phyloP scores from a whole-genome alignment of 768 basidiomycete species.

The Dictyophora rubrovolvata region DNA sequence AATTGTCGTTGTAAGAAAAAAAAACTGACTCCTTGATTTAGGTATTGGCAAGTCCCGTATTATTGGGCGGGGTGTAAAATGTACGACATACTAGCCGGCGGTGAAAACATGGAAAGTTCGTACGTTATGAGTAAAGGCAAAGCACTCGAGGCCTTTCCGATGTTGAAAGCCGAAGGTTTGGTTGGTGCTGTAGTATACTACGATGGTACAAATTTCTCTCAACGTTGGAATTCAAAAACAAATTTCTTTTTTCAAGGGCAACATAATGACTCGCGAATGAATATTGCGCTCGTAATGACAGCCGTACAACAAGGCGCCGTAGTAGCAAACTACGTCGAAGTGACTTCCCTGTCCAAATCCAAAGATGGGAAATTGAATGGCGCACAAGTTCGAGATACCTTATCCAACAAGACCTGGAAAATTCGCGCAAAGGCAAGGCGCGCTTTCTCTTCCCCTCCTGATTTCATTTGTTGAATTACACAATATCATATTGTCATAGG shows the following conservation, averaged over 20 bases:
- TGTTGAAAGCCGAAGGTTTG: conserved; percentile 86
- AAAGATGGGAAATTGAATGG: conserved; percentile 58
- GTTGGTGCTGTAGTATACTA: conserved; percentile 97
- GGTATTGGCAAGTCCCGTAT: conserved; percentile 96
- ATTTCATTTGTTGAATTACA: neutral
- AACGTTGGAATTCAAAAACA: neutral
- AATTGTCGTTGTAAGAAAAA: neutral
- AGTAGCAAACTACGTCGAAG: conserved; percentile 85
- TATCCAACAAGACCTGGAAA: conserved; percentile 75
- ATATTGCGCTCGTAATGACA: conserved; percentile 88
- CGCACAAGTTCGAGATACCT: conserved; percentile 66
- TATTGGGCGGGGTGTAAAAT: conserved; percentile 93
- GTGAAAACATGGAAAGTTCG: conserved; percentile 92
- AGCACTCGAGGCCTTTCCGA: conserved; percentile 90
- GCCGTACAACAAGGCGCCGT: conserved; percentile 87
- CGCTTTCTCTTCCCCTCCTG: neutral
- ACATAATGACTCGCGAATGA: conserved; percentile 99
- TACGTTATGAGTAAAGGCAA: conserved; percentile 94
- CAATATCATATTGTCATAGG: conserved; percentile 35
- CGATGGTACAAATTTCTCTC: conserved; percentile 50
- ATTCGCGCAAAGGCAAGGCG: conserved; percentile 62
- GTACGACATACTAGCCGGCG: conserved; percentile 91
- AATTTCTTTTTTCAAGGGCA: conserved; percentile 46
- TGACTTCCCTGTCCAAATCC: conserved; percentile 63
- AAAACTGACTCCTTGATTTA: conserved; percentile 18